Evolutionary conservation across 2,329 filamentous ascomycete species (phyloP), one percentile per base, ranked within the genome.

Genomic region (Cryphonectria naterciae): DNA sequence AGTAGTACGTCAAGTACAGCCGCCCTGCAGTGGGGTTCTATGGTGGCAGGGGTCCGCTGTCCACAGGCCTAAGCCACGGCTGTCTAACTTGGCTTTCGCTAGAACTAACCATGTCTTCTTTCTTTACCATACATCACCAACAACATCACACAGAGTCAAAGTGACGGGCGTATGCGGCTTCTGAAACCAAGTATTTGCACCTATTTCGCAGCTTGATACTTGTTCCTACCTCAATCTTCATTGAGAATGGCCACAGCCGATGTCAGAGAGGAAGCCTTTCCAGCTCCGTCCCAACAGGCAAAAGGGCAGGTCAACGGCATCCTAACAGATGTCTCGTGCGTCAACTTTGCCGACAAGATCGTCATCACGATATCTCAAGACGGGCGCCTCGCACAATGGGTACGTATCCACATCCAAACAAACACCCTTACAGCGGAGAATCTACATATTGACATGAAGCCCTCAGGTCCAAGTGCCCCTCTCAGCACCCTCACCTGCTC

Each of bases 301-400:
- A 84, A 85, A 1, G 91, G 91, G 2, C 78, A 84, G 3, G 88
- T 98, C 73, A 89, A 91, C 73, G 90, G 89, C 41, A 80, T 91
- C 32, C 80, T 86, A 49, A 98, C 96, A 1, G 89, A 94, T 74
- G 91, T 93, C 46, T 90, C 89, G 54, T 86, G 87, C 15, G 85
- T 94, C 68, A 89, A 86, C 76, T 98, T 98, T 81, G 87, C 91
- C 11, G 96, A 98, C 86, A 97, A 94, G 81, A 94, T 99, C 76
- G 83, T 99, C 76, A 84, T 99, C 73, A 98, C 94, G 0, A 87
- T 98, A 72, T 93, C 93, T 0, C 96, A 98, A 82, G 88, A 91
- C 73, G 95, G 95, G 8, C 88, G 91, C 71, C 83, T 98, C 63
- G 92, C 93, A 28, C 96, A 98, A 85, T 99, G 96, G 96, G 94